These are phyloP conservation scores for Austroboletus festivus DNA, from an alignment of 768 basidiomycete genomes.

Conservation along the genomic window DNA sequence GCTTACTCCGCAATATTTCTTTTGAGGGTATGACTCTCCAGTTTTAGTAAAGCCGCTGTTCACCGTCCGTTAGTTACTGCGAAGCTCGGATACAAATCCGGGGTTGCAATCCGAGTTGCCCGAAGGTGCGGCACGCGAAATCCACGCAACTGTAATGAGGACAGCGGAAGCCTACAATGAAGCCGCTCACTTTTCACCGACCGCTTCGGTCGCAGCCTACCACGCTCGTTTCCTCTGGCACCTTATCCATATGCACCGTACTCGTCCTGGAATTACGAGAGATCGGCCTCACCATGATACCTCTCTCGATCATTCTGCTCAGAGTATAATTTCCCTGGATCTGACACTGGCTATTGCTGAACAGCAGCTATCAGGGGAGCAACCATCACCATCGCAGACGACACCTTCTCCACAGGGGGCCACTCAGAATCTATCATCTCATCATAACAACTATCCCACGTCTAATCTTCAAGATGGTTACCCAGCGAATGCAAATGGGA, in stretches of 20 bases:
- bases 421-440: slow-evolving; percentile 9
- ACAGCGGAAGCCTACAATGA: slow-evolving; percentile 79
- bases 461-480: slow-evolving; percentile 20
- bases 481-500: slow-evolving; percentile 8
- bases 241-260: slow-evolving; percentile 60
- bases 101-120: slow-evolving; percentile 59
- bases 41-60: neutral
- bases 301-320: slow-evolving; percentile 54
- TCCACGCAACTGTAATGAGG: slow-evolving; percentile 60
- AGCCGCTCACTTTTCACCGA: slow-evolving; percentile 58
- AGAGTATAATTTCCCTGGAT: slow-evolving; percentile 37
- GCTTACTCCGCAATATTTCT: slow-evolving; percentile 83
- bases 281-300: slow-evolving; percentile 38
- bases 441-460: slow-evolving; percentile 16
- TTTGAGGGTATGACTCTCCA: slow-evolving; percentile 51
- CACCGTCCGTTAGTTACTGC: slow-evolving; percentile 52
- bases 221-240: slow-evolving; percentile 78
- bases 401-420: slow-evolving; percentile 22
- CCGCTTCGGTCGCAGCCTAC: slow-evolving; percentile 65
- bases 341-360: slow-evolving; percentile 4
- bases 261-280: slow-evolving; percentile 41
- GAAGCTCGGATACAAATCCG: slow-evolving; percentile 54
- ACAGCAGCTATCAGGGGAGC: slow-evolving; percentile 17
- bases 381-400: slow-evolving; percentile 21
- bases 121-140: slow-evolving; percentile 60